Evolutionary conservation across 371 early-diverging fungal genomes (phyloP).

Genomic region (Batrachochytrium dendrobatidis): DNA sequence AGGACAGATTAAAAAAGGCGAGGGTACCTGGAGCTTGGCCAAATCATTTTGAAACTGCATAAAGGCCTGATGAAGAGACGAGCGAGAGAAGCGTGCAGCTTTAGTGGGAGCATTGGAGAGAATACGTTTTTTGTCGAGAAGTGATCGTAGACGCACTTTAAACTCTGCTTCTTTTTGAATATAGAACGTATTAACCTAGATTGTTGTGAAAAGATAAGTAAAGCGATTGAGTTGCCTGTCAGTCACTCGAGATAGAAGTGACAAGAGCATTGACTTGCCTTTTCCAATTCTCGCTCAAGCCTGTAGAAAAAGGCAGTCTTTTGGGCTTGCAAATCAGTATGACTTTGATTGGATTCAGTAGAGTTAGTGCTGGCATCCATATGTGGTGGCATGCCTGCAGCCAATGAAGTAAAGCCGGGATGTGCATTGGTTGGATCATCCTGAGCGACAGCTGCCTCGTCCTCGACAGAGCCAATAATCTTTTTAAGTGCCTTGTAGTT

Average conservation of each 20-base stretch:
- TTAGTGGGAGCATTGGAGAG: slow-evolving; percentile 15
- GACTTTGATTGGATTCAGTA: neutral
- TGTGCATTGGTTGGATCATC: neutral
- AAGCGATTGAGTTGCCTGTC: too few species aligned
- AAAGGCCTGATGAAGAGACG: slow-evolving; percentile 79
- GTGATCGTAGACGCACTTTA: slow-evolving; percentile 35
- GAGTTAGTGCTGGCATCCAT: slow-evolving; percentile 20
- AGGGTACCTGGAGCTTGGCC: slow-evolving; percentile 73
- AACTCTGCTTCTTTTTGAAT: slow-evolving; percentile 48
- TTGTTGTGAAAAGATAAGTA: neutral
- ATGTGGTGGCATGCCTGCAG: slow-evolving; percentile 34
- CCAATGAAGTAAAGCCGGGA: slow-evolving; percentile 13
- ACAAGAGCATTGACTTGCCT: slow-evolving; percentile 27
- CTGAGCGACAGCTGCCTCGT: neutral
- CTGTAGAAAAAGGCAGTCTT: slow-evolving; percentile 49
- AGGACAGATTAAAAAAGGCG: neutral
- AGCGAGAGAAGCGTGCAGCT: slow-evolving; percentile 33
- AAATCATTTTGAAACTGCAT: slow-evolving; percentile 84
- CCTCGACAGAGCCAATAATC: slow-evolving; percentile 72
- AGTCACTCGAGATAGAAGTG: too few species aligned
- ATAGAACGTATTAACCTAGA: slow-evolving; percentile 48
- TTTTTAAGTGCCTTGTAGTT: slow-evolving; percentile 90
- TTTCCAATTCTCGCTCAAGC: slow-evolving; percentile 51
- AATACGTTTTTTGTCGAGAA: slow-evolving; percentile 58
- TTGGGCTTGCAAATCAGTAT: slow-evolving; percentile 21